Base-by-base conservation (phyloP, 495 filamentous ascomycete genomes). In the Penicillium argentinense region DNA sequence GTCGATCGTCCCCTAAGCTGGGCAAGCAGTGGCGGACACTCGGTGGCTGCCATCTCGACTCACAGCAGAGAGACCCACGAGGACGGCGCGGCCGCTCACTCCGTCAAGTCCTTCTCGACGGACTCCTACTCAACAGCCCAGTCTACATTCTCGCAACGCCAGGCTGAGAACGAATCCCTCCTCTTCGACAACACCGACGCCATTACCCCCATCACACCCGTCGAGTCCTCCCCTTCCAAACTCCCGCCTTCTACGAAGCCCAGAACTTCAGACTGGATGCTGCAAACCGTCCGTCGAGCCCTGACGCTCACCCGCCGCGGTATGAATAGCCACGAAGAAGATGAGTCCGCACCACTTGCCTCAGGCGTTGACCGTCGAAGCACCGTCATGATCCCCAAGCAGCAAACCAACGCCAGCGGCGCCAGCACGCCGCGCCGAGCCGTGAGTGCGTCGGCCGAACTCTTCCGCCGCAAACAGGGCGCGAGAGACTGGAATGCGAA, bases 61-160 rank as follows among this genome's bases (percentile, higher is more conserved):
- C 48, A 53, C 29, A 60, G 45, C 45, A 53, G 54, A 16, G 57
- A 63, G 14, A 48, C 46, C 24, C 59, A 63, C n/a, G 38, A 45
- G 4, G 60, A 67, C 37, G 56, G 53, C 13, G 38, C 58, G 13
- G 42, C 51, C 12, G 45, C 59, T 5, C 52, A 60, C 2, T 59
- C 59, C 7, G 71, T 70, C 11, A 68, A 71, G 17, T 66, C 66
- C n/a, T 59, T 60, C 9, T 69, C 72, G 28, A 58, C 78, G n/a
- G 81, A 81, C 18, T 85, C 78, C 38, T 90, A 84, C 60, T 81
- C 76, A 27, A 89, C 88, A 0, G 86, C 86, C 5, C 74, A 75
- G 13, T 81, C 81, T 12, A 77, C 75, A 14, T 80, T 88, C 47
- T 69, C 73, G 1, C 73, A 77, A 13, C 71, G 84, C 9, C 86